These are phyloP conservation scores for Colletotrichum sp. DNA, from an alignment of 2,329 filamentous ascomycete species.

Conservation along the genomic window DNA sequence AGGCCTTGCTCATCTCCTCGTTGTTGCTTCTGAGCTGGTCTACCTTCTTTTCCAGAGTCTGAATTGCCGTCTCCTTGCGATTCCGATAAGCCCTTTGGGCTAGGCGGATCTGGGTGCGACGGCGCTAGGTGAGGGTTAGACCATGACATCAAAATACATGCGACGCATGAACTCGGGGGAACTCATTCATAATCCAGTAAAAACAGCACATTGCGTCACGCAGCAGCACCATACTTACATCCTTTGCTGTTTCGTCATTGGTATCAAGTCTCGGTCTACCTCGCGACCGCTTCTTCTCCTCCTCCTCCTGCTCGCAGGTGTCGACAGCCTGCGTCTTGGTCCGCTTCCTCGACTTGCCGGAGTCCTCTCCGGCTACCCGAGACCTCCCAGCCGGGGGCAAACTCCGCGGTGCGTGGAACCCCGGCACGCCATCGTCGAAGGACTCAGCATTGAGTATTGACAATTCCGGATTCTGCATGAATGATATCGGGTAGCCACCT, in stretches of 20 bases:
- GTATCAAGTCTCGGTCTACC: constrained; percentile 78
- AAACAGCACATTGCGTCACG: background rate
- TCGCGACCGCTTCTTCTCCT: constrained; percentile 65
- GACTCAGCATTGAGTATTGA: constrained; percentile 53
- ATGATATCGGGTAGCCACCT: background rate
- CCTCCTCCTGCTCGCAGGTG: constrained; percentile 41
- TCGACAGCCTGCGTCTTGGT: constrained; percentile 29
- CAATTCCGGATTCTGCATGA: constrained; percentile 36
- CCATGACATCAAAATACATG: no score
- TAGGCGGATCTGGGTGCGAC: constrained; percentile 84
- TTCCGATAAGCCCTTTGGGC: constrained; percentile 86
- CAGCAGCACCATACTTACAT: constrained; percentile 63
- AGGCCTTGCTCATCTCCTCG: constrained; percentile 75
- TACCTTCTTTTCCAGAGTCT: constrained; percentile 73
- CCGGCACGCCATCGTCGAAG: constrained; percentile 40
- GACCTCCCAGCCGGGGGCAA: constrained; percentile 20
- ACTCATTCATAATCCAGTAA: background rate
- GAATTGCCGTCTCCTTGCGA: constrained; percentile 83
- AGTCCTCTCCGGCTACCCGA: background rate
- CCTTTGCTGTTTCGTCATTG: constrained; percentile 78
- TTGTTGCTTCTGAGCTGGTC: constrained; percentile 71
- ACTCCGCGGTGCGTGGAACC: constrained; percentile 21
- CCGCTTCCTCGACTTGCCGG: constrained; percentile 31
- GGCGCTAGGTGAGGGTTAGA: constrained; percentile 59
- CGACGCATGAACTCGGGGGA: background rate